A percentile compares a stretch with the other conserved stretches of the same genome.
Evolutionary conservation across 164 flowering plant genomes (phyloP).

Genomic region (Tetrastigma voinierianum): DNA sequence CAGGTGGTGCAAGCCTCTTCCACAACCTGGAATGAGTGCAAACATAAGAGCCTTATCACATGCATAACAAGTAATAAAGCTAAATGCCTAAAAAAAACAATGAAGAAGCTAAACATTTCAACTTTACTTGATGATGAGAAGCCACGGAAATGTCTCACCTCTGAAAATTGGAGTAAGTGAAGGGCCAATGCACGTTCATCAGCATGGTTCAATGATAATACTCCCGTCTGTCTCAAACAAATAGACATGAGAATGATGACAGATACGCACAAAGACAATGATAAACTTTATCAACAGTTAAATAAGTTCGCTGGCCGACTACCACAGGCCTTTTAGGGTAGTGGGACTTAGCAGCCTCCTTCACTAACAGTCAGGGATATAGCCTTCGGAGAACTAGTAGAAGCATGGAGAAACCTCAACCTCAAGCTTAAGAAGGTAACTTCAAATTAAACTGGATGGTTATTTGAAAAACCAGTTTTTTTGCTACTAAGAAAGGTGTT

Average conservation of each 20-base stretch:
- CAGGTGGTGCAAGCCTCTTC: slow-evolving; percentile 83
- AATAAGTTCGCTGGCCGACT: too few species aligned
- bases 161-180: slow-evolving; percentile 86
- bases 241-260: neutral
- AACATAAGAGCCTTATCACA: neutral
- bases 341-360: too few species aligned
- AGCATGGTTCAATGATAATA: slow-evolving; percentile 52
- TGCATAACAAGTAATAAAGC: neutral
- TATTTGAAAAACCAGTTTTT: too few species aligned
- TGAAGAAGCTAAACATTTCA: too few species aligned
- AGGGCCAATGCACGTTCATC: slow-evolving; percentile 84
- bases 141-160: slow-evolving; percentile 41
- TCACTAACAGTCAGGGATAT: too few species aligned
- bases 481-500: too few species aligned
- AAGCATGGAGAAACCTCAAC: too few species aligned
- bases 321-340: too few species aligned
- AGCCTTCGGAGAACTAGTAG: too few species aligned
- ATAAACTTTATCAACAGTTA: neutral
- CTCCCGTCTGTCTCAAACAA: slow-evolving; percentile 49
- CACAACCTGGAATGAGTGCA: slow-evolving; percentile 45
- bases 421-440: too few species aligned
- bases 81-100: too few species aligned
- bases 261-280: neutral
- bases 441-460: too few species aligned
- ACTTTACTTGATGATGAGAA: neutral